A percentile compares a stretch with the other conserved stretches of the same genome.
phyloP scores from a whole-genome alignment of 371 early-diverging fungal genomes.

The Synchytrium microbalum region DNA sequence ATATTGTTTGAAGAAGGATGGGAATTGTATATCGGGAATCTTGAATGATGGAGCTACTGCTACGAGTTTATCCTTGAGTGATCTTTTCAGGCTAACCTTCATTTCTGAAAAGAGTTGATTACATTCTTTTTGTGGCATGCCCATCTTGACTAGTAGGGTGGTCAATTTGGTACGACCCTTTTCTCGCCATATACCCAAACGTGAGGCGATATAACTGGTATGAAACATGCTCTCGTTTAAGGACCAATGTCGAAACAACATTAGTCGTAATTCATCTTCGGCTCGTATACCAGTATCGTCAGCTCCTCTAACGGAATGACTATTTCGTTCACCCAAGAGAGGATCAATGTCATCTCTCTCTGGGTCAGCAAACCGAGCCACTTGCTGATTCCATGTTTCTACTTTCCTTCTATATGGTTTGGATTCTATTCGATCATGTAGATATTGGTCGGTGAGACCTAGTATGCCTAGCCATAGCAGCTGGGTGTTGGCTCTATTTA shows the following conservation, averaged over 20 bases:
- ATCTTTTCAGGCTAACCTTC: conserved; percentile 63
- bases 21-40: conserved; percentile 62
- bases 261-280: conserved; percentile 67
- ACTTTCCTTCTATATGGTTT: conserved; percentile 46
- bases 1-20: conserved; percentile 70
- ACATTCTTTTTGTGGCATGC: conserved; percentile 63
- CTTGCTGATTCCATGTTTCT: conserved; percentile 50
- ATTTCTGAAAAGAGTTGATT: conserved; percentile 70
- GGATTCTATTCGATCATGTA: conserved; percentile 55
- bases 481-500: conserved; percentile 50
- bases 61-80: conserved; percentile 55
- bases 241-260: conserved; percentile 87
- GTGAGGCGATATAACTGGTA: conserved; percentile 74
- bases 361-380: conserved; percentile 13
- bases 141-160: conserved; percentile 81
- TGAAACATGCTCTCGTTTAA: conserved; percentile 78
- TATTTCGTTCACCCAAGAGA: not conserved
- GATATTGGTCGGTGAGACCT: conserved; percentile 61
- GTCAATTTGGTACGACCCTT: conserved; percentile 65
- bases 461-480: conserved; percentile 64
- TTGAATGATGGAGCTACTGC: conserved; percentile 69
- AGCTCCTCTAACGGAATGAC: conserved; percentile 12
- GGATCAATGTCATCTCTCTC: conserved; percentile 14
- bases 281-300: conserved; percentile 26
- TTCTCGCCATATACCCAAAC: conserved; percentile 79